Evolutionary conservation across 176 grass and related monocot genomes (phyloP), one percentile per base, ranked within the genome.

Genomic region (Aegilops longissima): DNA sequence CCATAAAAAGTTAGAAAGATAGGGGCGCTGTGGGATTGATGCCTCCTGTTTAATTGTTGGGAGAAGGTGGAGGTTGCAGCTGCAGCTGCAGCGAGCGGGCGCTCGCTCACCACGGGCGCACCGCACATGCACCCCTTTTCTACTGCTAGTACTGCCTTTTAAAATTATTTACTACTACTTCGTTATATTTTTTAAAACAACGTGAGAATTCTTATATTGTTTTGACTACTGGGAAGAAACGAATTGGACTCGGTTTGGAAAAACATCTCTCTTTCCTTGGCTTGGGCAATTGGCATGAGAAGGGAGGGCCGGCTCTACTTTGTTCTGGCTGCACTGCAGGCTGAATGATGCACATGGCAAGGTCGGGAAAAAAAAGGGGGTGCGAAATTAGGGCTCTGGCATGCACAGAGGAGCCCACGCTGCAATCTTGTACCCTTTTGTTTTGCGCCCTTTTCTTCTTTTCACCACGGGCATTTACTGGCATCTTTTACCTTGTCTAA

Each of bases 271-370:
- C 69, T 52, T 51, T 62, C 9, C 20, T 85, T 75, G 27, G 27
- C 67, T 89, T 80, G 87, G 90, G 78, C 86, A 91, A 91, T 88
- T 91, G 80, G 90, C 86, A 91, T 88, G 86, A 85, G 82, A 88
- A 88, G 63, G 52, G 64, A 82, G 18, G 70, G 38, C 69, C 70
- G 89, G 85, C 68, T 81, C 72, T 89, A 79, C 80, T 83, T 89
- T 89, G 34, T 68, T 83, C 33, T 56, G 25, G 40, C 84, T 31
- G 84, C 79, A 80, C 84, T 38, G 84, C 79, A 83, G 87, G 61
- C 79, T 89, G 80, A 89, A 86, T 83, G 80, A 61, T 83, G 91
- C 80, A 89, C 83, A 92, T 85, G 87, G 74, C 77, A 72, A 73
- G 91, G 88, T 76, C 88, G 78, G 81, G 85, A 82, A 83, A 33